Evolutionary conservation across 179 eudicot genomes (phyloP).

Genomic region (Gypsophila paniculata): DNA sequence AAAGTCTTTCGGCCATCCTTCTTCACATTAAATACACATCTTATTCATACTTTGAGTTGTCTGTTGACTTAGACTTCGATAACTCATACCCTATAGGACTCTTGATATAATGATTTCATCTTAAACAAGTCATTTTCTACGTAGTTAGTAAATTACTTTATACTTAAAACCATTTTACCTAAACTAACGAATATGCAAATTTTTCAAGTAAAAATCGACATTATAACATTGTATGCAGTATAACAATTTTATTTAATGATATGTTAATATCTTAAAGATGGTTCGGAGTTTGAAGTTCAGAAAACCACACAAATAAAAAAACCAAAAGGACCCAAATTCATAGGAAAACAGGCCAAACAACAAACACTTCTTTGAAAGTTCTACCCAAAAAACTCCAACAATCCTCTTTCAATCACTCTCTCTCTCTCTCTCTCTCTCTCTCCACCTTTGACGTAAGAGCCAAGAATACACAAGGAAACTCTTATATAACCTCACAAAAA

Average conservation of each 20-base stretch:
- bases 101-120: too few relatives aligned
- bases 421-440: conserved; percentile 8
- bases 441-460: background rate
- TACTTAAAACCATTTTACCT: too few relatives aligned
- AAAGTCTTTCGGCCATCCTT: background rate
- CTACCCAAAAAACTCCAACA: conserved; percentile 17
- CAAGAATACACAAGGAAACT: conserved; percentile 10
- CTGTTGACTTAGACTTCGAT: background rate
- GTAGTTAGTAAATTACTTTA: too few relatives aligned
- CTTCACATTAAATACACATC: conserved; percentile 7
- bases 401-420: conserved; percentile 6
- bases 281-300: background rate
- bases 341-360: background rate
- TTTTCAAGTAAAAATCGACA: too few relatives aligned
- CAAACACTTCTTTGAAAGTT: conserved; percentile 14
- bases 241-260: too few relatives aligned
- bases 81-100: background rate
- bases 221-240: too few relatives aligned
- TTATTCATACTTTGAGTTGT: background rate
- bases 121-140: too few relatives aligned
- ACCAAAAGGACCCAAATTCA: background rate
- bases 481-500: conserved; percentile 5
- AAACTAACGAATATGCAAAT: too few relatives aligned
- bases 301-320: background rate
- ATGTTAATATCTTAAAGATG: background rate